phyloP scores from a whole-genome alignment of 106 monocot genomes.

The Iris macrosiphon region DNA sequence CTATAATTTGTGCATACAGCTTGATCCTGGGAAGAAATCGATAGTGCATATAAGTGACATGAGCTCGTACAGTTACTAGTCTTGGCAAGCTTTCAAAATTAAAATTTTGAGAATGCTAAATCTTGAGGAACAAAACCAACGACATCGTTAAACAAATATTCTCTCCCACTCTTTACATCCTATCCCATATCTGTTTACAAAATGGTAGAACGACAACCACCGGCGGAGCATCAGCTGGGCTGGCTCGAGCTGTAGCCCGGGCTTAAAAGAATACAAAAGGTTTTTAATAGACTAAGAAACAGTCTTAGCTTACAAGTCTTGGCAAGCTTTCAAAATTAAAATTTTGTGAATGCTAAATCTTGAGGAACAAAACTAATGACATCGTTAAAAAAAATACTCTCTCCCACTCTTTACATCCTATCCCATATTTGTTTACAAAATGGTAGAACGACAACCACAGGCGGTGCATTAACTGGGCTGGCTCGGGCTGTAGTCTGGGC shows the following conservation, averaged over 20 bases:
- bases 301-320: no score
- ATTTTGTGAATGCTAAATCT: neutral
- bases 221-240: no score
- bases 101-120: neutral
- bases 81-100: neutral
- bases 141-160: neutral
- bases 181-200: neutral
- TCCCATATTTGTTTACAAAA: neutral
- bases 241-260: no score
- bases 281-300: no score
- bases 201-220: neutral
- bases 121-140: neutral
- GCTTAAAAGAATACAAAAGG: no score
- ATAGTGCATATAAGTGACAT: neutral
- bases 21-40: slow-evolving; percentile 4
- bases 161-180: neutral
- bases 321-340: neutral
- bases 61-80: neutral
- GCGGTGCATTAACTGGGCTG: no score
- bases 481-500: no score
- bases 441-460: neutral
- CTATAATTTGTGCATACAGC: slow-evolving; percentile 5
- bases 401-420: neutral
- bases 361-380: neutral
- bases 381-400: neutral